Evolutionary conservation across 345 rosid genomes (phyloP).

Genomic region (Garcia nutans): DNA sequence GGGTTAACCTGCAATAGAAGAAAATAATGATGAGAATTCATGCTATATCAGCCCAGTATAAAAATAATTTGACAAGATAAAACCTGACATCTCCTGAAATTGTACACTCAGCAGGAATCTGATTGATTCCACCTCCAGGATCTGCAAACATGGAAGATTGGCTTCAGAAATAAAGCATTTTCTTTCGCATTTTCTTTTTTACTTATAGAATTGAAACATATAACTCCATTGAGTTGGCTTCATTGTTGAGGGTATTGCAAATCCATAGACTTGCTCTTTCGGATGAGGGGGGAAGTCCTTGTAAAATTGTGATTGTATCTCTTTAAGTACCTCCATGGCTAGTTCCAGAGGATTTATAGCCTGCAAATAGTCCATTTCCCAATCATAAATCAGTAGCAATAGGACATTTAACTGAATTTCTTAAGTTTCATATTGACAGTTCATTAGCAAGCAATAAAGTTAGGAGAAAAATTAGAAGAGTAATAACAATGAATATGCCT

Average conservation of each 20-base stretch:
- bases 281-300: constrained; percentile 86
- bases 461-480: not conserved
- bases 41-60: not conserved
- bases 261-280: constrained; percentile 73
- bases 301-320: constrained; percentile 76
- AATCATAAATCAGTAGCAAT: constrained; percentile 6
- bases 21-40: constrained; percentile 12
- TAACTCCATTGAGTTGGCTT: constrained; percentile 98
- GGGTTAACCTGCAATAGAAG: constrained; percentile 72
- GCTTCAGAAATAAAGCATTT: constrained; percentile 21
- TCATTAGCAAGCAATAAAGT: not conserved
- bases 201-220: constrained; percentile 36
- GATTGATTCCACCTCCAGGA: constrained; percentile 98
- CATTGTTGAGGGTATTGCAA: constrained; percentile 97
- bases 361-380: constrained; percentile 39
- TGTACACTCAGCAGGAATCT: constrained; percentile 90
- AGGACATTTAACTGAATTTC: not conserved
- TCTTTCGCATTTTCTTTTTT: constrained; percentile 14
- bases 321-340: constrained; percentile 84
- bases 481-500: no score
- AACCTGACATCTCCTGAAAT: constrained; percentile 94
- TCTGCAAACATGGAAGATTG: constrained; percentile 42
- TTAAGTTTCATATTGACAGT: not conserved
- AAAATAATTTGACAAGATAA: constrained; percentile 13
- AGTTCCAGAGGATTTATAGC: constrained; percentile 93